These are phyloP conservation scores for Daldinia bambusicola DNA, from an alignment of 495 filamentous ascomycete genomes.

Conservation along the genomic window DNA sequence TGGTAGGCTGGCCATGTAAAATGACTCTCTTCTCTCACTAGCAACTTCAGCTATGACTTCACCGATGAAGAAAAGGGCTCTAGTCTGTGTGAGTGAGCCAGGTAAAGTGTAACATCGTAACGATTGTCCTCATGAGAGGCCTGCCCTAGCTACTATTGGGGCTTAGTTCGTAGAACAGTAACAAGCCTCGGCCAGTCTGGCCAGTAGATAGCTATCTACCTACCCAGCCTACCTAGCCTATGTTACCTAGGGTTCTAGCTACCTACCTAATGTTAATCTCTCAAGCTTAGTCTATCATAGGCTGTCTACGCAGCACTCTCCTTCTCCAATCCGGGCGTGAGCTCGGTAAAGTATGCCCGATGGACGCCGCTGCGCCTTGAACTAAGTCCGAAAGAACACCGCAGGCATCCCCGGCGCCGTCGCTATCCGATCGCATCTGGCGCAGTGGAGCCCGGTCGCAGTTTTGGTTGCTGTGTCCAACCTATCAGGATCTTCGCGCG, in stretches of 20 bases:
- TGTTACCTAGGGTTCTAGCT: neutral
- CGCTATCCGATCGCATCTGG: neutral
- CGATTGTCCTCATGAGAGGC: neutral
- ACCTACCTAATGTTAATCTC: neutral
- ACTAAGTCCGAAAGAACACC: slow-evolving; percentile 4
- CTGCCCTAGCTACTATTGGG: too few species aligned
- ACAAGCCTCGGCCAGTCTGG: neutral
- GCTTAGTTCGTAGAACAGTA: too few species aligned
- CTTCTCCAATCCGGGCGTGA: slow-evolving; percentile 4
- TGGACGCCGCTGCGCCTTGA: slow-evolving; percentile 1
- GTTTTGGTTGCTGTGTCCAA: neutral
- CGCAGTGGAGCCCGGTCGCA: neutral
- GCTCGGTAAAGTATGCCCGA: slow-evolving; percentile 8
- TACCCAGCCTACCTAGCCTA: too few species aligned
- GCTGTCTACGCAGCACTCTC: neutral
- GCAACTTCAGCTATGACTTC: neutral
- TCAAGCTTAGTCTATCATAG: neutral
- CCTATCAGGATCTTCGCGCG: neutral
- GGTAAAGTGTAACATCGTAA: neutral
- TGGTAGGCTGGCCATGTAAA: too few species aligned
- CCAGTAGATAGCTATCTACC: too few species aligned
- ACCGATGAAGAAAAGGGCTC: neutral
- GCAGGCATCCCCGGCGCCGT: neutral
- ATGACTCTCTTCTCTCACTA: neutral
- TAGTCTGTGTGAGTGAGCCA: neutral